Percentiles rank a stretch among this genome's conserved stretches.
Evolutionary conservation across 176 grass and related monocot species (phyloP).

Genomic region (Bolboschoenus planiculmis): DNA sequence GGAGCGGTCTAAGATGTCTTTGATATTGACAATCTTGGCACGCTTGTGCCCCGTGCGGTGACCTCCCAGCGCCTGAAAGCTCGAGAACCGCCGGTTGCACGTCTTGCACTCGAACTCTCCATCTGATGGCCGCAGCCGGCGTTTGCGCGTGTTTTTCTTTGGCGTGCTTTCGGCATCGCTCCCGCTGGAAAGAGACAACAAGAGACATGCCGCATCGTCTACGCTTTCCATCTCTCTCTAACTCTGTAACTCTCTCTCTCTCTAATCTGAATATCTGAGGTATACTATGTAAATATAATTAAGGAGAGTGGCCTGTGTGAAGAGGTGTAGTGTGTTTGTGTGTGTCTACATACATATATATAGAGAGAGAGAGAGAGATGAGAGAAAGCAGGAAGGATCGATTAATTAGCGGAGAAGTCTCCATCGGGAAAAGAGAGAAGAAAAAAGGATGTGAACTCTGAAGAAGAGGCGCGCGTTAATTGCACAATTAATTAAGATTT

Average conservation of each 20-base stretch:
- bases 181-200: conserved; percentile 1
- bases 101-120: conserved; percentile 46
- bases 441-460: neutral
- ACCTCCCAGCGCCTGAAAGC: conserved; percentile 61
- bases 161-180: neutral
- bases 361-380: neutral
- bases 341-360: neutral
- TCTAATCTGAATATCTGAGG: neutral
- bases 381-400: neutral
- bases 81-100: conserved; percentile 43
- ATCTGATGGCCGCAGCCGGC: neutral
- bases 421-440: neutral
- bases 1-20: conserved; percentile 28
- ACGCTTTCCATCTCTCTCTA: neutral
- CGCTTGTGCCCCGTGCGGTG: conserved; percentile 69
- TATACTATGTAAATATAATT: neutral
- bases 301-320: neutral
- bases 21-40: conserved; percentile 31
- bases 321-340: neutral
- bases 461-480: neutral
- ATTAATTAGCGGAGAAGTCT: neutral
- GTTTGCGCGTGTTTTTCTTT: neutral
- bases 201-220: neutral
- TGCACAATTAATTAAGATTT: too few species aligned
- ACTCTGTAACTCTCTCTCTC: neutral